Percentiles rank a stretch among this genome's conserved stretches.
phyloP scores from a whole-genome alignment of 257 asterid genomes.

The Coffea eugenioides region DNA sequence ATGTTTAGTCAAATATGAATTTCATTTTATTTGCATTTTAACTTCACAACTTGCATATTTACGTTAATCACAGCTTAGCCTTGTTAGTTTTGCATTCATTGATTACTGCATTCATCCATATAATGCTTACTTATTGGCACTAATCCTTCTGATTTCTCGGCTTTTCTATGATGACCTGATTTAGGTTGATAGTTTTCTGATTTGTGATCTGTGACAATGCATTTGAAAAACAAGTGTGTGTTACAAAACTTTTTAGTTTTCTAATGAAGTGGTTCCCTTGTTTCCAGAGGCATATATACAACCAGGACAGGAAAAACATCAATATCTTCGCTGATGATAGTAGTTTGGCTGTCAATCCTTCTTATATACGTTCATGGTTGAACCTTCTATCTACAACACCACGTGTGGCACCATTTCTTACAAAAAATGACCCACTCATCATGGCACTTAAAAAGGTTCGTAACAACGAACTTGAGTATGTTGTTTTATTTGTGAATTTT shows the following conservation, averaged over 20 bases:
- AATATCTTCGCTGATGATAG: constrained; percentile 75
- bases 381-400: constrained; percentile 80
- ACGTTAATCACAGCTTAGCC: background rate
- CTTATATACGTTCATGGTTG: constrained; percentile 77
- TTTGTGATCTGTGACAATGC: background rate
- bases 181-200: background rate
- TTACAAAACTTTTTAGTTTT: background rate
- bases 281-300: constrained; percentile 76
- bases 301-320: constrained; percentile 55
- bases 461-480: constrained; percentile 1
- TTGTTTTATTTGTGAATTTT: background rate
- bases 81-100: background rate
- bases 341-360: constrained; percentile 83
- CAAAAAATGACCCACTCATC: constrained; percentile 70
- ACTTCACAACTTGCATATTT: background rate
- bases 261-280: constrained; percentile 8
- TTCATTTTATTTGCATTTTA: too few relatives aligned
- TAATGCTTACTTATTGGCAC: background rate
- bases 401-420: constrained; percentile 75
- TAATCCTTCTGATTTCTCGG: background rate
- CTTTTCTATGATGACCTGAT: background rate
- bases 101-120: background rate
- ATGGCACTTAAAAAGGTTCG: constrained; percentile 77
- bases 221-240: background rate
- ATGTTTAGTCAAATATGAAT: background rate